Conservation (phyloP, 2,329 filamentous ascomycete species). For the Aspergillus oerlinghausenensis region DNA sequence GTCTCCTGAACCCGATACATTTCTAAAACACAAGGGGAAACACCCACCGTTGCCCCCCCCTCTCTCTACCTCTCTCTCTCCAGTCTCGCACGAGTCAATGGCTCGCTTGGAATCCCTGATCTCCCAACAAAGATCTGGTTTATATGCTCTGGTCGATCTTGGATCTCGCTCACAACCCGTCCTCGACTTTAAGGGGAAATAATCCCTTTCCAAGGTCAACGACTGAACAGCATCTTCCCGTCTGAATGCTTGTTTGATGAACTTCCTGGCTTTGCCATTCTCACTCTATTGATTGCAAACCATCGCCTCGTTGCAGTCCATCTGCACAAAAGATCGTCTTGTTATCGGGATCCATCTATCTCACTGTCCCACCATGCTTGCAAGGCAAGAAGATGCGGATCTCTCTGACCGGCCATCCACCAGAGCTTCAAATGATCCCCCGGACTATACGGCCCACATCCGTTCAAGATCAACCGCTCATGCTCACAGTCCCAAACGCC, state of each 20-base stretch:
- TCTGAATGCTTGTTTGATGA: background rate
- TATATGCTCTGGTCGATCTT: background rate
- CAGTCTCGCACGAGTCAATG: background rate
- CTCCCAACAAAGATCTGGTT: background rate
- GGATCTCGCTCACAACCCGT: background rate
- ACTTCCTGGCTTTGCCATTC: background rate
- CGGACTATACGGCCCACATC: slow-evolving; percentile 30
- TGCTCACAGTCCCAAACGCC: slow-evolving; percentile 34
- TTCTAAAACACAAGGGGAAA: background rate
- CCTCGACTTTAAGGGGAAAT: background rate
- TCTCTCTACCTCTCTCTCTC: background rate
- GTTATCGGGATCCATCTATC: slow-evolving; percentile 2
- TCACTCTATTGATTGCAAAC: background rate
- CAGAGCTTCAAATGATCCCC: slow-evolving; percentile 27
- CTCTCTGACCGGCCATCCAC: slow-evolving; percentile 27
- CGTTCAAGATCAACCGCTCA: slow-evolving; percentile 35
- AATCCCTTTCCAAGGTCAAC: slow-evolving; percentile 1
- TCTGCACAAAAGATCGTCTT: background rate
- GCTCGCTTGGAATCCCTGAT: background rate
- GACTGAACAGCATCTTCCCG: background rate
- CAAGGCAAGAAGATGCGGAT: slow-evolving; percentile 7
- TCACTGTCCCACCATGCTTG: slow-evolving; percentile 10
- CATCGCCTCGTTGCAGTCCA: background rate
- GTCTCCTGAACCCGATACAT: background rate
- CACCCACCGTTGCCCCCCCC: background rate